A percentile compares a stretch with the other conserved stretches of the same genome.
These are phyloP conservation scores for Tuber microsphaerosporum DNA, from an alignment of 495 filamentous ascomycete species.

Conservation along the genomic window DNA sequence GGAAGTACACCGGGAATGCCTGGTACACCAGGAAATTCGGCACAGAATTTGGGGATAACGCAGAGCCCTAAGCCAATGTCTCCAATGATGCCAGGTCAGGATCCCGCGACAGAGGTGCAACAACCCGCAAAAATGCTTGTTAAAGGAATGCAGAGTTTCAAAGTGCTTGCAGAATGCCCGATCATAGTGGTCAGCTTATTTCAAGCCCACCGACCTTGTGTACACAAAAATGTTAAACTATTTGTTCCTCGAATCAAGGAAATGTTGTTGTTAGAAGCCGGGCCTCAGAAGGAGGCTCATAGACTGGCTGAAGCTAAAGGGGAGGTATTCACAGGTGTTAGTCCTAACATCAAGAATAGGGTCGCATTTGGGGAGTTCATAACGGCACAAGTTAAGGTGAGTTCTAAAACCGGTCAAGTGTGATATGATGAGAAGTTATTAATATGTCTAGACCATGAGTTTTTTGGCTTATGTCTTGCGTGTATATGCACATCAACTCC, in stretches of 20 bases:
- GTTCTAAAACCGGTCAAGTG: neutral
- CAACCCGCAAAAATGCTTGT: conserved; percentile 71
- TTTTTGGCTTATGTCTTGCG: conserved; percentile 91
- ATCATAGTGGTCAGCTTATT: conserved; percentile 99
- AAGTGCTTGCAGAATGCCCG: conserved; percentile 92
- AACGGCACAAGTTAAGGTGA: conserved; percentile 81
- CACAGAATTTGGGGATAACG: conserved; percentile 50
- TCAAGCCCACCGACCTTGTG: conserved; percentile 75
- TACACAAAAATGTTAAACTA: conserved; percentile 74
- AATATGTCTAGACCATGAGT: conserved; percentile 66
- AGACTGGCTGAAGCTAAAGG: conserved; percentile 65
- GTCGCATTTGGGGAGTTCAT: conserved; percentile 96
- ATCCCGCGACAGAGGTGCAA: conserved; percentile 65
- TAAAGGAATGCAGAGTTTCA: conserved; percentile 97
- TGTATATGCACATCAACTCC: conserved; percentile 76
- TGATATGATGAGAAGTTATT: conserved; percentile 3
- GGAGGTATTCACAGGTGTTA: conserved; percentile 85
- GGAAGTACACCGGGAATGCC: conserved; percentile 61
- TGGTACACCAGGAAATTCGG: conserved; percentile 65
- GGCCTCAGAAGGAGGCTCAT: conserved; percentile 88
- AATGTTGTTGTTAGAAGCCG: conserved; percentile 77
- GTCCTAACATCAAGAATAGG: conserved; percentile 85
- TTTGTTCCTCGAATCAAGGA: conserved; percentile 93
- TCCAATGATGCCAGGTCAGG: conserved; percentile 69
- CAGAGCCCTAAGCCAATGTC: conserved; percentile 69